A percentile compares a stretch with the other conserved stretches of the same genome.
Evolutionary conservation across 73 alveolate genomes (phyloP).

Genomic region (Paramecium sonneborni): DNA sequence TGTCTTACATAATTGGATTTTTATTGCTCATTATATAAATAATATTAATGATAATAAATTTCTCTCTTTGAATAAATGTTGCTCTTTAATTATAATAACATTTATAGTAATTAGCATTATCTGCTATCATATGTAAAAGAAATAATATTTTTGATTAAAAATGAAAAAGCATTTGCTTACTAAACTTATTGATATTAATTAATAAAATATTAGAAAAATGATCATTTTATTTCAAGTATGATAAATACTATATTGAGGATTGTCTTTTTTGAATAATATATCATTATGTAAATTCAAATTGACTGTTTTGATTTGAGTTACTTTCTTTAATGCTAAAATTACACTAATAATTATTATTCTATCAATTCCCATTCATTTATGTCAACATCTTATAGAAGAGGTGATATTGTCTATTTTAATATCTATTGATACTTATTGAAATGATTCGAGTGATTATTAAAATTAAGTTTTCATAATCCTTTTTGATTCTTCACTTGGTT

Average conservation of each 20-base stretch:
- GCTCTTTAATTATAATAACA: not conserved
- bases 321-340: not conserved
- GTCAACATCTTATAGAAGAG: not conserved
- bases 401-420: not conserved
- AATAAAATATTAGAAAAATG: not conserved
- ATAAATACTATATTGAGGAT: not conserved
- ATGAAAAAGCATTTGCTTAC: not conserved
- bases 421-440: not conserved
- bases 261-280: not conserved
- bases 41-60: not conserved
- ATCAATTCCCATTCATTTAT: conserved; percentile 37
- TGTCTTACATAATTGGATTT: conserved; percentile 16
- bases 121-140: not conserved
- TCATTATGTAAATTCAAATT: not conserved
- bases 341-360: not conserved
- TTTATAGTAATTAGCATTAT: not conserved
- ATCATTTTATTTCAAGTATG: not conserved
- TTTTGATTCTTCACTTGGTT: conserved; percentile 29
- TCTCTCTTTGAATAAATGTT: not conserved
- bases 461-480: not conserved
- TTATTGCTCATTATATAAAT: conserved; percentile 15
- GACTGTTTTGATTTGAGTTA: not conserved
- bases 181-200: not conserved
- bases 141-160: not conserved
- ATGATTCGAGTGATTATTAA: not conserved